Percentiles rank a stretch among this genome's conserved stretches.
Evolutionary conservation across 2,329 filamentous ascomycete species (phyloP).

Genomic region (Talaromyces pinophilus): DNA sequence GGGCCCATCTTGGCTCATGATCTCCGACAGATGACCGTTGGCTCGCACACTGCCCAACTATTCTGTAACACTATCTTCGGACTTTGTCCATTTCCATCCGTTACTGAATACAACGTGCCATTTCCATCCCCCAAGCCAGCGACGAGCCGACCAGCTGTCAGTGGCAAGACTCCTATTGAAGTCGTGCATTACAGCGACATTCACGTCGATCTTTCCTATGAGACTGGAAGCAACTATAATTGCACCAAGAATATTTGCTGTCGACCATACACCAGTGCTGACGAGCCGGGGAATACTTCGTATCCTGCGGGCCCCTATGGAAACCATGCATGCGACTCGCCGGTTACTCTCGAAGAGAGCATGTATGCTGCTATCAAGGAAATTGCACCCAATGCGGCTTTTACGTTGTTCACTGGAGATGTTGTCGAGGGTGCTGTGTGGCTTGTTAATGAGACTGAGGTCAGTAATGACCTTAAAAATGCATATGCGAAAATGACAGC

Average conservation of each 20-base stretch:
- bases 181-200: slow-evolving; percentile 63
- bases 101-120: slow-evolving; percentile 47
- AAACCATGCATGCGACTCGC: slow-evolving; percentile 56
- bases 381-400: slow-evolving; percentile 47
- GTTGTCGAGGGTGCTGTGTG: slow-evolving; percentile 55
- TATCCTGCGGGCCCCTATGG: slow-evolving; percentile 56
- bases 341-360: slow-evolving; percentile 55
- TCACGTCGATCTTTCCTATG: slow-evolving; percentile 60
- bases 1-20: slow-evolving; percentile 56
- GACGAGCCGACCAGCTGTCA: slow-evolving; percentile 46
- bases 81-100: slow-evolving; percentile 53
- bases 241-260: slow-evolving; percentile 64
- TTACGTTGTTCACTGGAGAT: slow-evolving; percentile 62
- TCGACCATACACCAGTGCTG: slow-evolving; percentile 51
- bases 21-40: slow-evolving; percentile 51
- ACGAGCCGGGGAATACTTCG: slow-evolving; percentile 51
- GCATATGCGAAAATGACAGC: slow-evolving; percentile 52
- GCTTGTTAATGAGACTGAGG: slow-evolving; percentile 39
- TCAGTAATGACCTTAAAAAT: slow-evolving; percentile 42
- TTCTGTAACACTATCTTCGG: slow-evolving; percentile 59
- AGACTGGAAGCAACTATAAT: slow-evolving; percentile 54
- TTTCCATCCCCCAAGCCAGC: slow-evolving; percentile 48
- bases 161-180: slow-evolving; percentile 52
- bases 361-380: slow-evolving; percentile 49
- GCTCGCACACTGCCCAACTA: slow-evolving; percentile 53